Conservation (phyloP, 2,329 filamentous ascomycete species). For the Clonostachys byssicola region DNA sequence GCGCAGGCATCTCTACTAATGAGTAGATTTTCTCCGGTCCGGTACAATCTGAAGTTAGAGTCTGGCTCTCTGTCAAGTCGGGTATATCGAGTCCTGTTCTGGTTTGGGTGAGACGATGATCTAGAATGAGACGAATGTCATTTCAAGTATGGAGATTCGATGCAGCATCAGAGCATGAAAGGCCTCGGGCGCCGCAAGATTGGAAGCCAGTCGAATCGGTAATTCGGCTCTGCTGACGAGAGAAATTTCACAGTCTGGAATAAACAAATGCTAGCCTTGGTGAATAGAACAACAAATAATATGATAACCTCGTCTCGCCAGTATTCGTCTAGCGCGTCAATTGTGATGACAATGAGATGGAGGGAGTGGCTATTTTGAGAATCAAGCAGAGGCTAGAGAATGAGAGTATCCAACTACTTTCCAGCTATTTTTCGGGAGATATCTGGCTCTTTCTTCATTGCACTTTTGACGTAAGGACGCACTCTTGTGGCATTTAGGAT, state of each 20-base stretch:
- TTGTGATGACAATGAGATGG: not conserved
- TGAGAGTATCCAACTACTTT: not conserved
- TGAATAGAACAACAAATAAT: slow-evolving; percentile 1
- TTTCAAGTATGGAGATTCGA: slow-evolving; percentile 19
- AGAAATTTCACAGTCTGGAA: slow-evolving; percentile 18
- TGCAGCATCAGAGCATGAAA: slow-evolving; percentile 27
- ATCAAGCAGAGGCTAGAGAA: not conserved
- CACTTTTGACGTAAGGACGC: not conserved
- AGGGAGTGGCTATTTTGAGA: not conserved
- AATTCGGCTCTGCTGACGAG: slow-evolving; percentile 32
- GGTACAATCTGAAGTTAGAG: slow-evolving; percentile 3
- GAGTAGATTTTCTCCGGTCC: not conserved
- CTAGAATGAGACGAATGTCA: slow-evolving; percentile 26
- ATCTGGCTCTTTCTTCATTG: not conserved
- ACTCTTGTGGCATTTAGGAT: not conserved
- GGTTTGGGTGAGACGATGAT: slow-evolving; percentile 18
- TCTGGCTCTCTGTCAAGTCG: not conserved
- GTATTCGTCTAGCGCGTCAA: not conserved
- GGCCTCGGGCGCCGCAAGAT: slow-evolving; percentile 9
- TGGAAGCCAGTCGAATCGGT: slow-evolving; percentile 24
- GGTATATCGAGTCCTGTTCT: slow-evolving; percentile 9
- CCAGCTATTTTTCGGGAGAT: not conserved
- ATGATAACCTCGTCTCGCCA: not conserved
- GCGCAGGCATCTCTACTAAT: no score
- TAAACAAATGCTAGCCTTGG: not conserved